phyloP scores from a whole-genome alignment of 2,329 filamentous ascomycete species.

The Talaromyces funiculosus region DNA sequence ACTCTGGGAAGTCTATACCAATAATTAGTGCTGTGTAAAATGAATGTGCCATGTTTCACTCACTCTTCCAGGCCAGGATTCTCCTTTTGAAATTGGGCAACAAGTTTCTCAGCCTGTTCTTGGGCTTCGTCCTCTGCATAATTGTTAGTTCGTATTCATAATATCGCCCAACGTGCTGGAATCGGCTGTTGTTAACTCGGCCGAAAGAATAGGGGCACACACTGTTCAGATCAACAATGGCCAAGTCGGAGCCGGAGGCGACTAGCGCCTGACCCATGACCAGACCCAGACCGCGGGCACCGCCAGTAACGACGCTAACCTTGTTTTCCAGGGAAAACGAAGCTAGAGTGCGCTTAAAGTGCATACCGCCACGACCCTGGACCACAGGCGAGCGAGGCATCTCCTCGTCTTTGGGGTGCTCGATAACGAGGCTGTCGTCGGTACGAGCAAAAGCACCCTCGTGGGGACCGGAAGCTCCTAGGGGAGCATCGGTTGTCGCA shows the following conservation, averaged over 20 bases:
- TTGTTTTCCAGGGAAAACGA: conserved; percentile 81
- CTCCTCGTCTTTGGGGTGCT: conserved; percentile 69
- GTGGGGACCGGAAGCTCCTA: conserved; percentile 34
- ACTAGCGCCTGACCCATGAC: conserved; percentile 92
- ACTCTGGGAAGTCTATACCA: conserved; percentile 64
- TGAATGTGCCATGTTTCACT: conserved; percentile 18
- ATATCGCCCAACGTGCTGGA: background rate
- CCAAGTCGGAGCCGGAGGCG: conserved; percentile 78
- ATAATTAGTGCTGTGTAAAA: background rate
- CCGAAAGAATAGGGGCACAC: conserved; percentile 25
- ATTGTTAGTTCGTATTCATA: background rate
- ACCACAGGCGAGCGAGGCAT: conserved; percentile 67
- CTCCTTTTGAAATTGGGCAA: conserved; percentile 70
- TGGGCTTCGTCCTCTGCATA: conserved; percentile 71
- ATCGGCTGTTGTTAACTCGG: background rate
- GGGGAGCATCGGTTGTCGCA: conserved; percentile 27
- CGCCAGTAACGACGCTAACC: conserved; percentile 81
- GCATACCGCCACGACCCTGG: conserved; percentile 69
- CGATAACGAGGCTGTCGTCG: conserved; percentile 68
- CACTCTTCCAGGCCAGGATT: conserved; percentile 70
- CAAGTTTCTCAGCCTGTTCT: conserved; percentile 66
- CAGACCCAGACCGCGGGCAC: conserved; percentile 79
- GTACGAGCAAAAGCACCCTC: conserved; percentile 72
- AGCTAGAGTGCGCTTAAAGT: conserved; percentile 78
- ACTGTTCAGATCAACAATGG: conserved; percentile 93